Base-by-base conservation (phyloP, 2,329 filamentous ascomycete species). In the Domatiomyces catenatus region DNA sequence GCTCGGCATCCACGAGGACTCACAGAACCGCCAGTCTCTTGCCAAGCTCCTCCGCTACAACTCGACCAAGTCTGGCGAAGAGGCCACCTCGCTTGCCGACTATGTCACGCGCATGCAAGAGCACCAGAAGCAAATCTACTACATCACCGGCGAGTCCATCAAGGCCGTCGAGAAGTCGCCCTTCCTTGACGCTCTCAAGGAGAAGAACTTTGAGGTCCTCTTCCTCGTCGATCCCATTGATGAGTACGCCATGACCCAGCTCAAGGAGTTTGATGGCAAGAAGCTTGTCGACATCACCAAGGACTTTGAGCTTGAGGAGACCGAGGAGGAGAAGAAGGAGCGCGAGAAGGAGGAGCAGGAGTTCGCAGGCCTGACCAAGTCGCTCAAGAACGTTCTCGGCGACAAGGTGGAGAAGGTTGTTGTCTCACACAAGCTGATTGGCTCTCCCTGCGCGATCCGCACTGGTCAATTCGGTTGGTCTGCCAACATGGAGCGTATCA, bases 81-180 rank as follows among this genome's bases (percentile, higher is more conserved):
- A 98, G 77, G 73, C 77, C 67, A 96, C 90, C 62, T 98, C 92
- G 50, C 86, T 98, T 69, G 71, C 83, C 56, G 92, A 98, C 84
- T 98, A 98, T 74, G 79, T 96, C 70, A 95, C 92, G 61, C 92
- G 92, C 75, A 98, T 98, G 92, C 84, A 87, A 54, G 90, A 96
- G 80, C 90, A 96, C 80, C 92, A 98, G 83, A 95, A 96, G 84
- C 89, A 98, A 76, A 88, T 98, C 75, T 98, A 98, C 84, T 98
- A 96, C 86, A 98, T 98, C 80, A 98, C 92, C 58, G 92, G 92
- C 75, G 92, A 98, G 83, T 94, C 90, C 52, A 83, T 94, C 76
- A 95, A 95, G 82, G 92, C 92, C 61, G 92, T 98, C 61, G 75
- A 83, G 72, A 93, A 94, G 80, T 98, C 92, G 62, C 92, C 92